A percentile compares a stretch with the other conserved stretches of the same genome.
phyloP scores from a whole-genome alignment of 495 filamentous ascomycete species.

The Aspergillus cavernicola region DNA sequence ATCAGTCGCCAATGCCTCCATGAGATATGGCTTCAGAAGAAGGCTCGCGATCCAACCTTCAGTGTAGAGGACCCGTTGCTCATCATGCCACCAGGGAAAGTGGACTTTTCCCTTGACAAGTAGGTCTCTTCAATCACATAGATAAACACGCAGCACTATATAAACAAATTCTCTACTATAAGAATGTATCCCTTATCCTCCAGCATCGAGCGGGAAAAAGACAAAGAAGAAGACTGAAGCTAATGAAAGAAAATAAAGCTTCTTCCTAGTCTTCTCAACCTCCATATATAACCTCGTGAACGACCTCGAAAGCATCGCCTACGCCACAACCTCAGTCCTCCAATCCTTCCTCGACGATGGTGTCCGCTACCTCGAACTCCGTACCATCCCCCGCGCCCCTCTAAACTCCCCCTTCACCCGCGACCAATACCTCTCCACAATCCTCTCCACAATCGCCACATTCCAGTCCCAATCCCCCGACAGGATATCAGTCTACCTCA shows the following conservation, averaged over 20 bases:
- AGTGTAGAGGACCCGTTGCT: conserved; percentile 63
- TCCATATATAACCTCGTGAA: conserved; percentile 74
- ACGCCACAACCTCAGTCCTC: conserved; percentile 67
- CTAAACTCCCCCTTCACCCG: conserved; percentile 51
- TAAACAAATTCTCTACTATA: too few species aligned
- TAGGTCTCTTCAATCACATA: conserved; percentile 32
- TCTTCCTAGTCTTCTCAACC: conserved; percentile 74
- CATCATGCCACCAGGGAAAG: conserved; percentile 64
- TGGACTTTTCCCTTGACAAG: conserved; percentile 68
- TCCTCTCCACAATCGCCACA: conserved; percentile 55
- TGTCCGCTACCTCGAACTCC: conserved; percentile 75
- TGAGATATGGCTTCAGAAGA: conserved; percentile 66
- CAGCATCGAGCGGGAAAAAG: background rate
- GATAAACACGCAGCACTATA: background rate
- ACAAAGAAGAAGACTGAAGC: background rate
- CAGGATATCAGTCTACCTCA: conserved; percentile 56
- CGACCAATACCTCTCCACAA: conserved; percentile 58
- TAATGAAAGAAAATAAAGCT: conserved; percentile 39
- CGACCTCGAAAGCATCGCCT: conserved; percentile 51
- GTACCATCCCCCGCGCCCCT: conserved; percentile 70
- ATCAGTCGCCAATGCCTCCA: conserved; percentile 73
- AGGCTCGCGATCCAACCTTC: conserved; percentile 42
- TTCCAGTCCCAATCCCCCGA: conserved; percentile 29
- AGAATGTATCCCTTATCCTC: too few species aligned
- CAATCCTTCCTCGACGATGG: conserved; percentile 66